A percentile compares a stretch with the other conserved stretches of the same genome.
Evolutionary conservation across 2,329 filamentous ascomycete species (phyloP).

Genomic region (Camillea tinctor): DNA sequence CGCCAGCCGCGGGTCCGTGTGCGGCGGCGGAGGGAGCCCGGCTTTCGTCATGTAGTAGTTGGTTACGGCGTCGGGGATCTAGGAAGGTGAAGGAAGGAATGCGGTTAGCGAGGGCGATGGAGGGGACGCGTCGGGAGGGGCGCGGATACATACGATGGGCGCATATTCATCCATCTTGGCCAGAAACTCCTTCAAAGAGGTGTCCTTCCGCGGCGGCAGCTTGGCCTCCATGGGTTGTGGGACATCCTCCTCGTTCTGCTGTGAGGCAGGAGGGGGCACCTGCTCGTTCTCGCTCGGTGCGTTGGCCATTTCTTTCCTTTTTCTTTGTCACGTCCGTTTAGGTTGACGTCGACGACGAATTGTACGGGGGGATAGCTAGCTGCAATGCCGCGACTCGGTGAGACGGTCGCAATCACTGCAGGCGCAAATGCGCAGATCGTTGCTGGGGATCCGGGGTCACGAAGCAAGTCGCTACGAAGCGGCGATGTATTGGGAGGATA

Average conservation of each 20-base stretch:
- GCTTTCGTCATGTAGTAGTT: conserved; percentile 97
- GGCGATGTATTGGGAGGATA: not conserved
- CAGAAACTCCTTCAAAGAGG: conserved; percentile 87
- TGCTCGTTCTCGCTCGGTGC: conserved; percentile 32
- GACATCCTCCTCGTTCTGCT: conserved; percentile 24
- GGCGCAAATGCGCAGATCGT: not conserved
- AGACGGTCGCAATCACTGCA: not conserved
- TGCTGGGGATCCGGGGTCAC: not conserved
- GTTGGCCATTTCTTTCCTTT: conserved; percentile 23
- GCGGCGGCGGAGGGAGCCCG: conserved; percentile 86
- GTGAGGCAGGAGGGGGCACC: conserved; percentile 21
- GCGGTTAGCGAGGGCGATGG: not conserved
- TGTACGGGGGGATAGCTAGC: not conserved
- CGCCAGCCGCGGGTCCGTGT: conserved; percentile 85
- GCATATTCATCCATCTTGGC: conserved; percentile 98
- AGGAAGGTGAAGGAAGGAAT: not conserved
- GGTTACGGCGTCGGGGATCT: conserved; percentile 97
- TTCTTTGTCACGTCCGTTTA: too few species aligned
- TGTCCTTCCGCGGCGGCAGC: conserved; percentile 82
- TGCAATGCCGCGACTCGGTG: not conserved
- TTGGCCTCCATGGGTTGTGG: conserved; percentile 48
- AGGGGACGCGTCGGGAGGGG: not conserved
- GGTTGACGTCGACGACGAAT: not conserved
- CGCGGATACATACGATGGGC: conserved; percentile 72
- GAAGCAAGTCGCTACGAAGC: not conserved